phyloP scores from a whole-genome alignment of 1,284 basidiomycete genomes.

The Tranzscheliella williamsii region DNA sequence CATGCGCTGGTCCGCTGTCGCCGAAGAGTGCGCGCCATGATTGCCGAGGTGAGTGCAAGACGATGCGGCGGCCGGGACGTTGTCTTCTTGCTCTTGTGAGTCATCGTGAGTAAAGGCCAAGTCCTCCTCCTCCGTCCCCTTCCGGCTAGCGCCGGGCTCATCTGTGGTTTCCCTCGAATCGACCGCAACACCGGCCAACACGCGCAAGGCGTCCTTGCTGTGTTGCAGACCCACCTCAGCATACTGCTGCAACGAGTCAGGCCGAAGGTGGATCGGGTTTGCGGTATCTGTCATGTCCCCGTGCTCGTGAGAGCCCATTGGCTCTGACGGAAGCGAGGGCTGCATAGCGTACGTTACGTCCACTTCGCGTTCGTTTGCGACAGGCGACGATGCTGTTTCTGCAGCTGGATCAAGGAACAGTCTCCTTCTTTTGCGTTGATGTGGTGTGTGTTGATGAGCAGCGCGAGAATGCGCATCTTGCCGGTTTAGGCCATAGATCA shows the following conservation, averaged over 20 bases:
- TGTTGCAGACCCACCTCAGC: constrained; percentile 37
- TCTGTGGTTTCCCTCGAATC: constrained; percentile 19
- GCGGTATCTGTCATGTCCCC: constrained; percentile 1
- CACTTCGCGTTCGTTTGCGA: background rate
- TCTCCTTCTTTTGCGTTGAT: background rate
- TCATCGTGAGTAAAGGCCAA: background rate
- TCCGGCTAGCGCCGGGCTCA: constrained; percentile 1
- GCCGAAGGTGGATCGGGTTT: constrained; percentile 12
- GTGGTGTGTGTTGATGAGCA: background rate
- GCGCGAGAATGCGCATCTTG: constrained; percentile 8
- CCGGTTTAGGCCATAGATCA: constrained; percentile 39
- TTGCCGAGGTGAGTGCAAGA: background rate
- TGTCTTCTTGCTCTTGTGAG: background rate
- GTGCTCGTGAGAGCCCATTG: too few relatives aligned
- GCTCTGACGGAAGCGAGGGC: too few relatives aligned
- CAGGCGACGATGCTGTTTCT: background rate
- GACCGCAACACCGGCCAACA: constrained; percentile 36
- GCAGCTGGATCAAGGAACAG: too few relatives aligned
- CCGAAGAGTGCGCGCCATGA: background rate
- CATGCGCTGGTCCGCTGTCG: constrained; percentile 6
- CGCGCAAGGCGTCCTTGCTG: constrained; percentile 35
- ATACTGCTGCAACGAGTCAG: constrained; percentile 33
- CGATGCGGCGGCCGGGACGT: background rate
- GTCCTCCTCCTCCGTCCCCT: background rate
- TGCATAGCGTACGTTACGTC: background rate